Conservation (phyloP, 2,329 filamentous ascomycete genomes). For the Ophiocordyceps camponoti-saundersi region DNA sequence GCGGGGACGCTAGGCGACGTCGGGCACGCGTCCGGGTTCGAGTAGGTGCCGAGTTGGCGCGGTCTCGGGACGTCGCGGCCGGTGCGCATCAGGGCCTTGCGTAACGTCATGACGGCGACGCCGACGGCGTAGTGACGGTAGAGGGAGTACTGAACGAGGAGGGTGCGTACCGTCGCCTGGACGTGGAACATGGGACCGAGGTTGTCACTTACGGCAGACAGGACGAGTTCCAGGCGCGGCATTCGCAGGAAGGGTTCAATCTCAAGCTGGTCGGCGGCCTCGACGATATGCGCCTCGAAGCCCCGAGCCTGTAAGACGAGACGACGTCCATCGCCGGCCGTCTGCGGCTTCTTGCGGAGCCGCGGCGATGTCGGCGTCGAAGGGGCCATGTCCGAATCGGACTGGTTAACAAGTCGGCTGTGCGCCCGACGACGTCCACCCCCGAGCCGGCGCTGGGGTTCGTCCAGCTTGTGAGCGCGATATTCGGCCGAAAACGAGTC, state of each 20-base stretch:
- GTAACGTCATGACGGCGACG: conserved; percentile 61
- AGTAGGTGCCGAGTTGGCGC: conserved; percentile 13
- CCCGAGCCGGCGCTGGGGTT: conserved; percentile 32
- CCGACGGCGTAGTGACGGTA: conserved; percentile 85
- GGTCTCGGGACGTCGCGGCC: conserved; percentile 21
- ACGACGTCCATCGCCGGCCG: conserved; percentile 59
- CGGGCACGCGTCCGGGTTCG: conserved; percentile 16
- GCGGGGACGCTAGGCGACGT: conserved; percentile 10
- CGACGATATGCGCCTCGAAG: conserved; percentile 79
- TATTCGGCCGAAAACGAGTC: conserved; percentile 85
- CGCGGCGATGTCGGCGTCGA: conserved; percentile 18
- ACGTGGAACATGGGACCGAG: conserved; percentile 81
- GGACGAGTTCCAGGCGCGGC: conserved; percentile 71
- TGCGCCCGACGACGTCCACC: conserved; percentile 50
- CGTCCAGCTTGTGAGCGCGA: conserved; percentile 60
- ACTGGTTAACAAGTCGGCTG: conserved; percentile 51
- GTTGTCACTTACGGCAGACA: conserved; percentile 71
- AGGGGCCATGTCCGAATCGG: conserved; percentile 44
- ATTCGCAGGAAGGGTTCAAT: conserved; percentile 72
- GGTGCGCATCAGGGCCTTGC: conserved; percentile 47
- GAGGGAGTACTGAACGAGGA: conserved; percentile 78
- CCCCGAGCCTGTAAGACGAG: conserved; percentile 67
- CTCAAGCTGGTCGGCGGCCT: conserved; percentile 71
- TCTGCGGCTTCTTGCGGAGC: conserved; percentile 32
- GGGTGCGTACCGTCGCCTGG: conserved; percentile 61